These are phyloP conservation scores for Lipomyces sp. DNA, from an alignment of 805 yeast genomes.

Conservation along the genomic window DNA sequence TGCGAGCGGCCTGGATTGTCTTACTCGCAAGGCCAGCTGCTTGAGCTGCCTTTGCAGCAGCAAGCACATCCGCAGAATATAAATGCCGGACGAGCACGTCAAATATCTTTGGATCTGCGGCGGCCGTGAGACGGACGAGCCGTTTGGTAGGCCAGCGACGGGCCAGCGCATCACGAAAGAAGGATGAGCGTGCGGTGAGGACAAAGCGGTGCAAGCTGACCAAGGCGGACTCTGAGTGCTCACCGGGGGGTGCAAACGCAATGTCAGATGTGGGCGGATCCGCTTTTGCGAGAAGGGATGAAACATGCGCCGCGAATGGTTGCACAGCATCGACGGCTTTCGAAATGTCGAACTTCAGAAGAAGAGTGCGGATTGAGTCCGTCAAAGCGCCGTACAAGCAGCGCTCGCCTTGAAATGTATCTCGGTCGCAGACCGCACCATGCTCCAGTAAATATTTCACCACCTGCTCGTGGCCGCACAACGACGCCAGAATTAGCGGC, in stretches of 20 bases:
- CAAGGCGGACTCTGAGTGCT: background rate
- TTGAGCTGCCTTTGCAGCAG: constrained; percentile 33
- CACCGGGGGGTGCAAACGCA: constrained; percentile 20
- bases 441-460: constrained; percentile 58
- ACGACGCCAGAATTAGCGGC: constrained; percentile 54
- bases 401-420: constrained; percentile 75
- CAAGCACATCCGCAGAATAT: constrained; percentile 42
- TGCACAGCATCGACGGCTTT: constrained; percentile 64
- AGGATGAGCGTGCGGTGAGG: constrained; percentile 34
- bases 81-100: constrained; percentile 37
- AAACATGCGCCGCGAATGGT: constrained; percentile 70
- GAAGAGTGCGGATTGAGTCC: constrained; percentile 57
- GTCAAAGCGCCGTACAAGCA: constrained; percentile 77
- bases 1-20: constrained; percentile 38
- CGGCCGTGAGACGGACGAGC: constrained; percentile 29
- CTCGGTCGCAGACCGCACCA: constrained; percentile 78
- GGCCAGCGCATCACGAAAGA: constrained; percentile 34
- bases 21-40: constrained; percentile 13
- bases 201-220: constrained; percentile 33
- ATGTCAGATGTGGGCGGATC: constrained; percentile 34
- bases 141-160: constrained; percentile 32
- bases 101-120: constrained; percentile 33
- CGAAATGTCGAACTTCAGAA: constrained; percentile 60
- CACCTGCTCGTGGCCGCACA: constrained; percentile 36
- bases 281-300: constrained; percentile 43